These are phyloP conservation scores for Betula pendula DNA, from an alignment of 306 rosid genomes.

Conservation along the genomic window DNA sequence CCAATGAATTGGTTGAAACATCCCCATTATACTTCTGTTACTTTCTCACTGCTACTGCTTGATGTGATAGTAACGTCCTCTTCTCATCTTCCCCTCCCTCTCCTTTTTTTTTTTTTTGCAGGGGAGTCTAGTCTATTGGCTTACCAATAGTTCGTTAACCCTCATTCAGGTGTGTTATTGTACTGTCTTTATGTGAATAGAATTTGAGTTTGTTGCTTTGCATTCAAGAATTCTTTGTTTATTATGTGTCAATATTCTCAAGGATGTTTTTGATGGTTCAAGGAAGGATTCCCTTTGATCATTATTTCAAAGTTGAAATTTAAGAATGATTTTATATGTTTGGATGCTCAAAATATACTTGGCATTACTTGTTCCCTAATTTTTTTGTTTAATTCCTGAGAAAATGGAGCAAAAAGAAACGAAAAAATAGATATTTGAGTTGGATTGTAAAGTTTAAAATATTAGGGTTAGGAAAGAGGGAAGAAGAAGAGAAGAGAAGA, in stretches of 20 bases:
- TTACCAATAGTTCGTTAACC: conserved; percentile 68
- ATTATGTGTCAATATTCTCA: background rate
- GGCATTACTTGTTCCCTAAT: no score
- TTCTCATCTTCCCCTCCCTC: conserved; percentile 16
- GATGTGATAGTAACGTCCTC: conserved; percentile 25
- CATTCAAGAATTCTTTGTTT: conserved; percentile 1
- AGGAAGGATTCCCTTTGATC: background rate
- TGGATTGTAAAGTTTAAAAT: no score
- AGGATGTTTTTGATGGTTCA: background rate
- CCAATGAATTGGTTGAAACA: conserved; percentile 6
- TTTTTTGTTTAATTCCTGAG: background rate
- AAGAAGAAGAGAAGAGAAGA: no score
- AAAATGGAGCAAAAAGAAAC: background rate
- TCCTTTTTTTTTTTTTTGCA: conserved; percentile 40
- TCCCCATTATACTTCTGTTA: conserved; percentile 14
- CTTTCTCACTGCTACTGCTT: conserved; percentile 24
- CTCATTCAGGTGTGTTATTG: conserved; percentile 59
- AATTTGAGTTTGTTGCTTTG: conserved; percentile 1
- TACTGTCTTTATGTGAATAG: background rate
- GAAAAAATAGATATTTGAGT: no score
- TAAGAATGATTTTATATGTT: no score
- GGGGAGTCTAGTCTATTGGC: conserved; percentile 96
- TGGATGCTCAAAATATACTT: no score
- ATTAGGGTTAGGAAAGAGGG: background rate
- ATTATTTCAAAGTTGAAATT: no score